Evolutionary conservation across 2,329 filamentous ascomycete genomes (phyloP).

Genomic region (Aspergillus sojae): DNA sequence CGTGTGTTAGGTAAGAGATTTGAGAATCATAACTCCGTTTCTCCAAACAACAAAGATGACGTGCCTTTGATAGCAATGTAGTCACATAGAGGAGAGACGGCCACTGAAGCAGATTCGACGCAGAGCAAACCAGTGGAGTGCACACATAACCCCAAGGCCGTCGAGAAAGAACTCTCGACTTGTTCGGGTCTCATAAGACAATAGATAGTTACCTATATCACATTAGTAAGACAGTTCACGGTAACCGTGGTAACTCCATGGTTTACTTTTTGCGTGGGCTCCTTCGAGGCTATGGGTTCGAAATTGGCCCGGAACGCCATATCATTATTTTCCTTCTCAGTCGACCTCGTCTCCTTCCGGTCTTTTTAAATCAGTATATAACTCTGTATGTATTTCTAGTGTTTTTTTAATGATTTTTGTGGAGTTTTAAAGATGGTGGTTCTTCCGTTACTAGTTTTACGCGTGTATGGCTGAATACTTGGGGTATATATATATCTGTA

Average conservation of each 20-base stretch:
- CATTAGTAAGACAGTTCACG: accelerated
- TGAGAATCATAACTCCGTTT: not conserved
- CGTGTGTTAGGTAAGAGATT: slow-evolving; percentile 47
- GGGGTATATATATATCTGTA: not conserved
- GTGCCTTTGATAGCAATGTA: too few species aligned
- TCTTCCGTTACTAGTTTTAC: not conserved
- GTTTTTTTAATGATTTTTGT: not conserved
- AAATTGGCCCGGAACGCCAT: not conserved
- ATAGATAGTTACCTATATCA: too few species aligned
- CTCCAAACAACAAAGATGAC: too few species aligned
- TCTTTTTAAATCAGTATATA: not conserved
- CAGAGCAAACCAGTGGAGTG: too few species aligned
- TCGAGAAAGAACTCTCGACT: too few species aligned
- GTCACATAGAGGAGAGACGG: too few species aligned
- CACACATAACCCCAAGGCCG: too few species aligned
- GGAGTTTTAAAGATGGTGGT: not conserved
- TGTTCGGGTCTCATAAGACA: too few species aligned
- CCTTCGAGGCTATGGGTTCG: not conserved
- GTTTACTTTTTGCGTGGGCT: not conserved
- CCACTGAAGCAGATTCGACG: too few species aligned
- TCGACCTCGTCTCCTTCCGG: not conserved
- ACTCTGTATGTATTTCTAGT: not conserved
- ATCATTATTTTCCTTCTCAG: not conserved
- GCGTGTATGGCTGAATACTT: too few species aligned
- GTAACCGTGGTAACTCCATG: not conserved